These are phyloP conservation scores for Achaetomium macrosporum DNA, from an alignment of 2,329 filamentous ascomycete genomes.

Conservation along the genomic window DNA sequence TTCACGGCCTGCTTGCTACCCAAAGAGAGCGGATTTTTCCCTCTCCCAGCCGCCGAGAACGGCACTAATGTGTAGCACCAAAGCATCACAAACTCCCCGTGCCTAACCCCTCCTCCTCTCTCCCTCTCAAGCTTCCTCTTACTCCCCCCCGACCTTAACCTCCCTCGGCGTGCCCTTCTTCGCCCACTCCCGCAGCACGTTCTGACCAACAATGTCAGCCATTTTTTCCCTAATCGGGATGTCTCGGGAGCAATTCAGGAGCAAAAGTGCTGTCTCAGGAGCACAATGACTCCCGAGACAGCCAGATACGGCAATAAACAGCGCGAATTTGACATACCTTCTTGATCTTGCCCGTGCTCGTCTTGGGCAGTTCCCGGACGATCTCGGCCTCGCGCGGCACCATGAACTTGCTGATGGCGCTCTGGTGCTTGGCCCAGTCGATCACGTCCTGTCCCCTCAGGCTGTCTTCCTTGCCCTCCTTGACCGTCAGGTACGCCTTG, in stretches of 20 bases:
- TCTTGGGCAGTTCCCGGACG: conserved; percentile 87
- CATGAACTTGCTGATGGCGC: conserved; percentile 87
- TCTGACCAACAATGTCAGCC: too few relatives aligned
- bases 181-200: conserved; percentile 81
- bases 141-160: conserved; percentile 7
- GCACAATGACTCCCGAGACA: too few relatives aligned
- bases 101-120: neutral
- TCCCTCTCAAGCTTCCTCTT: neutral
- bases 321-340: too few relatives aligned
- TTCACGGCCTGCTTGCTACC: too few relatives aligned
- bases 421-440: conserved; percentile 75
- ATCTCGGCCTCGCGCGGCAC: conserved; percentile 67
- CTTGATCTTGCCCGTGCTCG: conserved; percentile 91
- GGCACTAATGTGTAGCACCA: too few relatives aligned
- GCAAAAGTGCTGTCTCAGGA: too few relatives aligned
- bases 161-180: conserved; percentile 36
- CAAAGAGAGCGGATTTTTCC: too few relatives aligned
- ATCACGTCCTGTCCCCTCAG: conserved; percentile 66
- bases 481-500: conserved; percentile 84
- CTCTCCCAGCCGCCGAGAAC: too few relatives aligned
- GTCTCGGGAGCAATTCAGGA: too few relatives aligned
- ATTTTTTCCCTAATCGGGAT: too few relatives aligned
- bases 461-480: conserved; percentile 48
- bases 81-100: too few relatives aligned
- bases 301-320: too few relatives aligned